Evolutionary conservation across 768 basidiomycete genomes (phyloP).

Genomic region (Pisolithus tinctorius): DNA sequence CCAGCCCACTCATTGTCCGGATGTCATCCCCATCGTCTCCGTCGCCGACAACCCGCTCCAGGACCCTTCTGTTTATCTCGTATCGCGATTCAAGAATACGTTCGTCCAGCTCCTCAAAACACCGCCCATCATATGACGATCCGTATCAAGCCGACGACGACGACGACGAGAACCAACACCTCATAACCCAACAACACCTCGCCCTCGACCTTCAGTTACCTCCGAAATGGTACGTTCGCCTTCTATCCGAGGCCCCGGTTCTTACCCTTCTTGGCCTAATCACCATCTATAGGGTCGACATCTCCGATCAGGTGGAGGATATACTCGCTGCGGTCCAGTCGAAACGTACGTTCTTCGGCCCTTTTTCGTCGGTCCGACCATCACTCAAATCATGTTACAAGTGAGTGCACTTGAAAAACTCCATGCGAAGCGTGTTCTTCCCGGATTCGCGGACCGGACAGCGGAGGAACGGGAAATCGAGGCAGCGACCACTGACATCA

Average conservation of each 20-base stretch:
- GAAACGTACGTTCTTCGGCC: conserved; percentile 58
- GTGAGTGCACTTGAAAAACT: conserved; percentile 89
- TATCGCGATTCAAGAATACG: conserved; percentile 73
- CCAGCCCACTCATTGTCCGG: conserved; percentile 16
- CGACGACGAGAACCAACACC: conserved; percentile 60
- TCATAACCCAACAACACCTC: conserved; percentile 46
- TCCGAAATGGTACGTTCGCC: conserved; percentile 67
- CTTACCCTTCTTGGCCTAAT: conserved; percentile 13
- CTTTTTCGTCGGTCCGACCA: conserved; percentile 4
- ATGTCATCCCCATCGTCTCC: conserved; percentile 27
- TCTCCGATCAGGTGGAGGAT: conserved; percentile 83
- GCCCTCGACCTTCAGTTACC: conserved; percentile 59
- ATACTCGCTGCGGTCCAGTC: conserved; percentile 59
- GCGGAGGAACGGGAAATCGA: conserved; percentile 95
- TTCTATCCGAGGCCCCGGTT: not conserved
- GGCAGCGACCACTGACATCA: conserved; percentile 77
- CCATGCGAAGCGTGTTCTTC: conserved; percentile 92
- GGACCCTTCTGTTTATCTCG: conserved; percentile 91
- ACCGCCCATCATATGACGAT: conserved; percentile 40
- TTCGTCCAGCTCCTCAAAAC: conserved; percentile 34
- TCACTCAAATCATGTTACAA: conserved; percentile 29
- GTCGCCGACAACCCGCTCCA: conserved; percentile 63
- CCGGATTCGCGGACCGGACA: conserved; percentile 92
- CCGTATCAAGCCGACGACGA: conserved; percentile 44
- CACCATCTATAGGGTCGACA: conserved; percentile 67